Conservation (phyloP, 805 yeast genomes). For the Wickerhamiella azyma region DNA sequence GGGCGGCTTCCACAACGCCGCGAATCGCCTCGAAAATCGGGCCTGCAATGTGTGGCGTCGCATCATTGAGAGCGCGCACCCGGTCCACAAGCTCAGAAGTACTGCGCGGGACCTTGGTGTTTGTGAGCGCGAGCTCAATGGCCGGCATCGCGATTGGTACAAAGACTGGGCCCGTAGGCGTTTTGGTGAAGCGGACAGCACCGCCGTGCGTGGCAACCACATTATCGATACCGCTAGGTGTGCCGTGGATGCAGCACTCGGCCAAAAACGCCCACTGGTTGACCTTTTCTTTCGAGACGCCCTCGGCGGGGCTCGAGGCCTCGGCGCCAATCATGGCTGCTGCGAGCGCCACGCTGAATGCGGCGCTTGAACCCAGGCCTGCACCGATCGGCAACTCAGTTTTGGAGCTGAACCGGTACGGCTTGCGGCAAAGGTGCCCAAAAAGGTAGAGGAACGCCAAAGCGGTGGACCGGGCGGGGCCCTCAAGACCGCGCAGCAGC, state of each 20-base stretch:
- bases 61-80: constrained; percentile 44
- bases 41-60: constrained; percentile 41
- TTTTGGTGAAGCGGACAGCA: constrained; percentile 80
- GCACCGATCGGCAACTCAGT: constrained; percentile 93
- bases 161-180: constrained; percentile 33
- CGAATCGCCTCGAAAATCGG: constrained; percentile 67
- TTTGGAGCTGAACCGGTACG: constrained; percentile 40
- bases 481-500: constrained; percentile 14
- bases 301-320: not conserved
- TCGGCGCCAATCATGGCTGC: constrained; percentile 40
- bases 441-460: constrained; percentile 72
- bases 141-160: constrained; percentile 60
- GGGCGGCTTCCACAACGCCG: constrained; percentile 57
- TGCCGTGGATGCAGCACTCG: constrained; percentile 90
- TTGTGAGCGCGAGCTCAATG: constrained; percentile 59
- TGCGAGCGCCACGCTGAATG: constrained; percentile 71
- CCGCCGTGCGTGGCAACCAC: constrained; percentile 95
- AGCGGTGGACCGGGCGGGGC: constrained; percentile 61
- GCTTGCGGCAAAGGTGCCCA: constrained; percentile 40
- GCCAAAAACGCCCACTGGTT: constrained; percentile 86
- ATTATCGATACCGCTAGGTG: constrained; percentile 93
- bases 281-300: constrained; percentile 31
- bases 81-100: constrained; percentile 72
- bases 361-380: constrained; percentile 90
- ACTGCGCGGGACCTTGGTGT: constrained; percentile 75